Evolutionary conservation across 1,139 yeast species (phyloP).

Genomic region (Yamadazyma blattariae): DNA sequence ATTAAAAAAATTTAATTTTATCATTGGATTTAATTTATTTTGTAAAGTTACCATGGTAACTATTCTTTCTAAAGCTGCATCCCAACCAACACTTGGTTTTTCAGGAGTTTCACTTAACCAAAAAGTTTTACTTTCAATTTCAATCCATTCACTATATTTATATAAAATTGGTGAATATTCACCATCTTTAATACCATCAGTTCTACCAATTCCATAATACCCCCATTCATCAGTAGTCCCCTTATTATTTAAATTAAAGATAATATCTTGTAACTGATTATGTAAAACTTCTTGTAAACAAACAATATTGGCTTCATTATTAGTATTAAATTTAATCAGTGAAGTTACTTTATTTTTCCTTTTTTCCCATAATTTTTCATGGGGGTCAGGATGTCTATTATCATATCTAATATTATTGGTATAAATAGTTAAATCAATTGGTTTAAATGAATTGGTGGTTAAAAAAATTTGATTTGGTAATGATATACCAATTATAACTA

Average conservation of each 20-base stretch:
- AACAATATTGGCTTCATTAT: constrained; percentile 36
- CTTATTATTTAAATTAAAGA: constrained; percentile 26
- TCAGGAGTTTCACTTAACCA: constrained; percentile 35
- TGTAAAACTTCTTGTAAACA: constrained; percentile 56
- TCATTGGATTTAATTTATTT: constrained; percentile 23
- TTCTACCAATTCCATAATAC: constrained; percentile 33
- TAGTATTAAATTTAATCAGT: constrained; percentile 32
- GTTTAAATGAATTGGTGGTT: too few species aligned
- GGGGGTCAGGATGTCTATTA: constrained; percentile 23
- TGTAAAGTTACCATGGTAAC: constrained; percentile 44
- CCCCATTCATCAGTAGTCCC: constrained; percentile 20
- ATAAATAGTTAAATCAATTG: constrained; percentile 37
- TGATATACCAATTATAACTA: too few species aligned
- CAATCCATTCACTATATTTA: constrained; percentile 28
- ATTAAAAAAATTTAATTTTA: constrained; percentile 43
- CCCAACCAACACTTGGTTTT: constrained; percentile 46
- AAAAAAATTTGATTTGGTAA: too few species aligned
- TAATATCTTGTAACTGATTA: constrained; percentile 48
- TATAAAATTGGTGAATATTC: constrained; percentile 36
- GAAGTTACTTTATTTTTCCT: constrained; percentile 38
- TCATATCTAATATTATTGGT: constrained; percentile 56
- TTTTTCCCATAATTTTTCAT: constrained; percentile 45
- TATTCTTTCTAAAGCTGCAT: constrained; percentile 49
- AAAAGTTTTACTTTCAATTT: constrained; percentile 26
- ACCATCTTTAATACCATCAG: constrained; percentile 30